Evolutionary conservation across 2,329 filamentous ascomycete genomes (phyloP).

Genomic region (Chrysosporium queenslandicum): DNA sequence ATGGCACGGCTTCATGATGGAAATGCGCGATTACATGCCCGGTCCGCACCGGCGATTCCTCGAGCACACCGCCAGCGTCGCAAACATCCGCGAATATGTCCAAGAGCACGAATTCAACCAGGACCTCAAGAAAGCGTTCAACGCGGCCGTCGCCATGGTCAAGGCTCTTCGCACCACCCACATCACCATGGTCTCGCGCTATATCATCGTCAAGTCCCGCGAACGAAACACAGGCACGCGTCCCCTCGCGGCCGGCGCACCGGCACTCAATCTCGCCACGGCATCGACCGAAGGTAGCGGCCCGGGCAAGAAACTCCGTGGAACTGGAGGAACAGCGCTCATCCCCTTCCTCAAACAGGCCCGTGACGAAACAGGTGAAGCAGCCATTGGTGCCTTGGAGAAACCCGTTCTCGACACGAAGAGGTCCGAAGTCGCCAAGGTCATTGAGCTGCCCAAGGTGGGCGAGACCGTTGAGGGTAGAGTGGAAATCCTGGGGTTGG

Average conservation of each 20-base stretch:
- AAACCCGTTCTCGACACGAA: conserved; percentile 46
- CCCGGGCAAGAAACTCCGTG: conserved; percentile 56
- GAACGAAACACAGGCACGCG: conserved; percentile 55
- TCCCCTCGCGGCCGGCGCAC: conserved; percentile 36
- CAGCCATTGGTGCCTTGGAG: conserved; percentile 63
- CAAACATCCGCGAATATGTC: conserved; percentile 82
- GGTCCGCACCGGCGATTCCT: conserved; percentile 84
- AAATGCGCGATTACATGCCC: conserved; percentile 97
- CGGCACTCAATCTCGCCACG: conserved; percentile 27
- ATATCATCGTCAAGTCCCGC: conserved; percentile 81
- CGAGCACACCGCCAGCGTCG: conserved; percentile 62
- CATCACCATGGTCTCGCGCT: conserved; percentile 89
- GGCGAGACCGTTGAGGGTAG: conserved; percentile 46
- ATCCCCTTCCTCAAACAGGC: conserved; percentile 97
- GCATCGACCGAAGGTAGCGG: conserved; percentile 30
- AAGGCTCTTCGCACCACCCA: conserved; percentile 79
- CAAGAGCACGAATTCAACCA: conserved; percentile 51
- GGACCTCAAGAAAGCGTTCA: conserved; percentile 68
- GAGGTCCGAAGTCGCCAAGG: conserved; percentile 32
- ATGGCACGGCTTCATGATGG: conserved; percentile 81
- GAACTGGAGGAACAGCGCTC: conserved; percentile 84
- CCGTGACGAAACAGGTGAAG: conserved; percentile 88
- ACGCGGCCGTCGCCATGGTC: conserved; percentile 76
- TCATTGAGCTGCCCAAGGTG: conserved; percentile 42
- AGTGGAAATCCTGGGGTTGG: conserved; percentile 58